A percentile compares a stretch with the other conserved stretches of the same genome.
These are phyloP conservation scores for Sporothrix brunneoviolacea DNA, from an alignment of 2,329 filamentous ascomycete species.

Conservation along the genomic window DNA sequence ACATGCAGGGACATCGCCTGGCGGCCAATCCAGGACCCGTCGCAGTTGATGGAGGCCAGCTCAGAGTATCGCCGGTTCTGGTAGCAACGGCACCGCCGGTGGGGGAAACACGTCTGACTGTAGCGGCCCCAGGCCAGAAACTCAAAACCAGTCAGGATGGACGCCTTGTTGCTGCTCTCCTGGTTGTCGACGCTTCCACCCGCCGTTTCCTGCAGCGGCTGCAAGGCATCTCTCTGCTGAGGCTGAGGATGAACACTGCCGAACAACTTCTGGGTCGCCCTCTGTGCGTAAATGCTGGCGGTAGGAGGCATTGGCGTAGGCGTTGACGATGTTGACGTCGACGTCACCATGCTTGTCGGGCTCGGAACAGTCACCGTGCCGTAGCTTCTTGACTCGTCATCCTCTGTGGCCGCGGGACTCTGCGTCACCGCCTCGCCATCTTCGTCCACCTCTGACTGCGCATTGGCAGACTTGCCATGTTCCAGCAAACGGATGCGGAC, in stretches of 20 bases:
- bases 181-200: too few species aligned
- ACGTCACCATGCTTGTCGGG: neutral
- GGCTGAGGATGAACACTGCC: too few species aligned
- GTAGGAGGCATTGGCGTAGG: neutral
- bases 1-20: slow-evolving; percentile 1
- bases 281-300: neutral
- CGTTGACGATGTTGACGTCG: neutral
- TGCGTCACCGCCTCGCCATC: neutral
- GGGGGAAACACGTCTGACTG: slow-evolving; percentile 28
- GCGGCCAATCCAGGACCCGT: slow-evolving; percentile 15
- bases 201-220: too few species aligned
- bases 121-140: slow-evolving; percentile 31
- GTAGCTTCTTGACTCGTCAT: slow-evolving; percentile 1
- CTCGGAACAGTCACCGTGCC: neutral
- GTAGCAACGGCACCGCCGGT: slow-evolving; percentile 26
- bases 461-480: slow-evolving; percentile 7
- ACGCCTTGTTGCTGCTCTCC: slow-evolving; percentile 18
- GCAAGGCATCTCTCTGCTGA: too few species aligned
- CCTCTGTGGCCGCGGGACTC: neutral
- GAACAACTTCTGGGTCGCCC: too few species aligned
- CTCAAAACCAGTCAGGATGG: slow-evolving; percentile 27
- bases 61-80: slow-evolving; percentile 19
- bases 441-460: neutral
- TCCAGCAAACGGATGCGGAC: slow-evolving; percentile 12
- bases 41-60: slow-evolving; percentile 21